A percentile compares a stretch with the other conserved stretches of the same genome.
phyloP scores from a whole-genome alignment of 2,329 filamentous ascomycete species.

The Erysiphe pulchra region DNA sequence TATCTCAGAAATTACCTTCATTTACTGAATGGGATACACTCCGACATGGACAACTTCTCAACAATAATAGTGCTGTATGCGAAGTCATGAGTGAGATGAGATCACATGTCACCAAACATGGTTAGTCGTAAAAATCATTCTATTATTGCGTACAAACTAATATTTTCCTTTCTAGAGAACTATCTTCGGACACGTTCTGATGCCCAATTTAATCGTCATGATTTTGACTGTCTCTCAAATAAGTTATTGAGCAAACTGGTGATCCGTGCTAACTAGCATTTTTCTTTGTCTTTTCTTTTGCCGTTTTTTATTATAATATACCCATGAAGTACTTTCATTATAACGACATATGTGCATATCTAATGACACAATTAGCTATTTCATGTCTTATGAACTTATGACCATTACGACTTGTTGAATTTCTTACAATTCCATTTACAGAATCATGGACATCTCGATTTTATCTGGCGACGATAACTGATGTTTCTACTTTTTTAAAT shows the following conservation, averaged over 20 bases:
- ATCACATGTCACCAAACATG: conserved; percentile 77
- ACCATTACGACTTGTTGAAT: not conserved
- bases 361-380: not conserved
- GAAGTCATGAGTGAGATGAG: conserved; percentile 92
- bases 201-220: conserved; percentile 64
- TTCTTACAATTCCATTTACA: not conserved
- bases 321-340: not conserved
- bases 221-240: conserved; percentile 90
- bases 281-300: conserved; percentile 2
- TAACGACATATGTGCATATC: not conserved
- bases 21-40: conserved; percentile 86
- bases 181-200: conserved; percentile 57
- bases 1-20: conserved; percentile 82
- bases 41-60: conserved; percentile 72
- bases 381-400: not conserved
- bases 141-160: conserved; percentile 17
- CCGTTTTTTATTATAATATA: conserved; percentile 8
- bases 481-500: not conserved
- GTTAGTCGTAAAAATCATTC: conserved; percentile 25
- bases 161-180: conserved; percentile 29
- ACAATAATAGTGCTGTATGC: conserved; percentile 78
- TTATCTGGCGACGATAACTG: not conserved
- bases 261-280: conserved; percentile 64
- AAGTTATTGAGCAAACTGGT: conserved; percentile 94
- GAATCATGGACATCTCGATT: not conserved